Evolutionary conservation across 257 asterid genomes (phyloP).

Genomic region (Petunia secreta): DNA sequence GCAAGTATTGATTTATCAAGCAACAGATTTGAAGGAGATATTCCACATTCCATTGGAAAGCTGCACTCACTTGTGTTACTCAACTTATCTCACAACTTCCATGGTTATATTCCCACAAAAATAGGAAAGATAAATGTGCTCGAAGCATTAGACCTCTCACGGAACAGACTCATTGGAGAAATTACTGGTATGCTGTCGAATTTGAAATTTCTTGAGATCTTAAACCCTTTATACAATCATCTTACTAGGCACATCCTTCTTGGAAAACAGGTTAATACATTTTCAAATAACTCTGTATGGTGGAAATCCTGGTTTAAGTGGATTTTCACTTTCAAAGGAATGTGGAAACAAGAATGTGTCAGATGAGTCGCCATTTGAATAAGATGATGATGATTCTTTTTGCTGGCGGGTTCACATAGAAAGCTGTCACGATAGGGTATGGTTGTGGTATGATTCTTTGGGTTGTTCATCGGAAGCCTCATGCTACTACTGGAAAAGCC

Average conservation of each 20-base stretch:
- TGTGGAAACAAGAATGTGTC: conserved; percentile 6
- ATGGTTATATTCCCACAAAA: background rate
- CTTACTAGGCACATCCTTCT: background rate
- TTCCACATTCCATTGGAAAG: conserved; percentile 9
- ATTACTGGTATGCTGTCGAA: background rate
- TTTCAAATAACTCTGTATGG: background rate
- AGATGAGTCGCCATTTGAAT: background rate
- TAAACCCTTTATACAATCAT: conserved; percentile 8
- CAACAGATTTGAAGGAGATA: conserved; percentile 4
- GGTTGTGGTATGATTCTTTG: conserved; percentile 1
- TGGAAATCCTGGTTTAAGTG: background rate
- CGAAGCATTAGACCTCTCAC: background rate
- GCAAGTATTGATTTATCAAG: conserved; percentile 20
- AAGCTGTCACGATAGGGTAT: background rate
- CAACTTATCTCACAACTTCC: background rate
- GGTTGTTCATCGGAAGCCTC: background rate
- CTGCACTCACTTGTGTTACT: conserved; percentile 18
- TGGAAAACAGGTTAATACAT: background rate
- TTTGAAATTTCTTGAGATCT: conserved; percentile 14
- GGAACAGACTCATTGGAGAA: conserved; percentile 21
- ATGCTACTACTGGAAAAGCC: background rate
- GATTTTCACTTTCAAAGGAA: conserved; percentile 17
- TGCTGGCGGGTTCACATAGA: background rate
- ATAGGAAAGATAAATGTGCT: background rate
- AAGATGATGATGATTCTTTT: background rate